Percentiles rank a stretch among this genome's conserved stretches.
Conservation (phyloP, 2,329 filamentous ascomycete species). For the Trichoderma endophyticum region DNA sequence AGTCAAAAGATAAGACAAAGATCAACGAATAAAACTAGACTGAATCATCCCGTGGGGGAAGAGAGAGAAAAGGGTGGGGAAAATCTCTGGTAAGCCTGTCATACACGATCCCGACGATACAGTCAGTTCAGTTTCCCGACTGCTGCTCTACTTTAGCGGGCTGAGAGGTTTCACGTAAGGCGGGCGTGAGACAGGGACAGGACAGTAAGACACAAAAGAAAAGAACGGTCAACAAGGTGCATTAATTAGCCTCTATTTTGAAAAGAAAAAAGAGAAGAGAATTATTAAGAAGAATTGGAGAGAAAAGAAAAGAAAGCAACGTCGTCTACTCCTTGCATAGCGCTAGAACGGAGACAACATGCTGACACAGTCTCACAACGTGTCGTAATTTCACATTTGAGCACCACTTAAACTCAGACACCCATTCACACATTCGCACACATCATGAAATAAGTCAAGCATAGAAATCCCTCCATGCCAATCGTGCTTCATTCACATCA, state of each 20-base stretch:
- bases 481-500: not conserved
- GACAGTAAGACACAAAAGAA: not conserved
- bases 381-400: not conserved
- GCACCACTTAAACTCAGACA: not conserved
- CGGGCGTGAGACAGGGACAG: not conserved
- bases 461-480: not conserved
- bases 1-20: not conserved
- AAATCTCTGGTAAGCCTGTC: not conserved
- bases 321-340: not conserved
- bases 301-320: not conserved
- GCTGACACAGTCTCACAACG: not conserved
- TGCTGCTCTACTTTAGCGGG: not conserved
- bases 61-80: not conserved
- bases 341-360: not conserved
- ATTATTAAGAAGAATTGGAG: fast-evolving
- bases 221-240: not conserved
- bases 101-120: not conserved
- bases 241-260: not conserved
- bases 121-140: not conserved
- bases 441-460: not conserved
- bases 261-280: not conserved
- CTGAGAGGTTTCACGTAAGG: not conserved
- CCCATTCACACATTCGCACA: not conserved
- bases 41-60: not conserved
- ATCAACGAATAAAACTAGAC: not conserved